phyloP scores from a whole-genome alignment of 1,139 yeast genomes.

The Pichia sp. region DNA sequence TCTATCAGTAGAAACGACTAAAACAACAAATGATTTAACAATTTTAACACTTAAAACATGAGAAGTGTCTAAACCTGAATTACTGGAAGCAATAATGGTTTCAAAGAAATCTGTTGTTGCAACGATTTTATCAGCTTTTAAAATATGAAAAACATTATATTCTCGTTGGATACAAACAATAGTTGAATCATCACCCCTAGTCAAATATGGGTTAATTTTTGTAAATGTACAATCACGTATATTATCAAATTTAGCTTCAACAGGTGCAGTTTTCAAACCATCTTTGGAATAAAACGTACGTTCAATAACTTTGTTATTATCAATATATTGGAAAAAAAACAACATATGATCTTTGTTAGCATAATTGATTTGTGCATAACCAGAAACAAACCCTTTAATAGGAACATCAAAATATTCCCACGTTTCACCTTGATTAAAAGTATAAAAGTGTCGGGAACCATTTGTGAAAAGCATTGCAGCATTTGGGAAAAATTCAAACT shows the following conservation, averaged over 20 bases:
- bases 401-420: conserved; percentile 44
- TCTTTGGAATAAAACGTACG: conserved; percentile 43
- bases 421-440: conserved; percentile 51
- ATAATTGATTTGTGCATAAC: conserved; percentile 23
- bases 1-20: conserved; percentile 45
- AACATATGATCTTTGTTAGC: conserved; percentile 24
- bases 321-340: conserved; percentile 18
- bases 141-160: conserved; percentile 40
- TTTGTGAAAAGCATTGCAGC: conserved; percentile 50
- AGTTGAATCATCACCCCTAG: conserved; percentile 37
- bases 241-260: conserved; percentile 33
- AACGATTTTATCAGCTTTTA: conserved; percentile 38
- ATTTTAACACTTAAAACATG: conserved; percentile 44
- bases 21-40: conserved; percentile 48
- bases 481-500: conserved; percentile 39
- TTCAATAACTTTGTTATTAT: conserved; percentile 3
- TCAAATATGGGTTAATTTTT: conserved; percentile 38
- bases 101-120: conserved; percentile 53
- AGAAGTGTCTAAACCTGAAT: conserved; percentile 24
- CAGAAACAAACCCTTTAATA: neutral
- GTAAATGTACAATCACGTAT: conserved; percentile 46
- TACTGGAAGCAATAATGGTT: conserved; percentile 30
- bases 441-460: conserved; percentile 39
- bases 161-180: conserved; percentile 46
- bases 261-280: conserved; percentile 43